A percentile compares a stretch with the other conserved stretches of the same genome.
These are phyloP conservation scores for Dactylellina haptotyla DNA, from an alignment of 2,329 filamentous ascomycete species.

Conservation along the genomic window DNA sequence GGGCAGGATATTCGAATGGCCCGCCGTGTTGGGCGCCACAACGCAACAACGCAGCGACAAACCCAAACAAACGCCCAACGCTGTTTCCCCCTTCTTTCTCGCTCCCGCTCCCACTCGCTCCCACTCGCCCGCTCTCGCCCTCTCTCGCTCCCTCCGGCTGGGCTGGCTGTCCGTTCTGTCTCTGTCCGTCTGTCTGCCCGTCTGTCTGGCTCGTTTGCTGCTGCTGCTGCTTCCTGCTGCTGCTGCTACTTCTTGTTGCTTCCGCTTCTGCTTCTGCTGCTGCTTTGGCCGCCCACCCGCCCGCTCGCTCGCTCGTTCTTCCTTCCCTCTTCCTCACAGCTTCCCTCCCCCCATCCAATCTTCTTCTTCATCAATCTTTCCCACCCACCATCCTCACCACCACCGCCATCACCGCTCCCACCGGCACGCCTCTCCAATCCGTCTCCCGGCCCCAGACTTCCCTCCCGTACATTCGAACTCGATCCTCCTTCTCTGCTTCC, in stretches of 20 bases:
- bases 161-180: neutral
- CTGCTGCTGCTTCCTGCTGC: no score
- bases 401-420: constrained; percentile 64
- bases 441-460: constrained; percentile 21
- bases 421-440: constrained; percentile 30
- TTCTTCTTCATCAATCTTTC: neutral
- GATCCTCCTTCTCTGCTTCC: neutral
- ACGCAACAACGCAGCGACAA: neutral
- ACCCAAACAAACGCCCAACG: no score
- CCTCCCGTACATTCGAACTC: neutral
- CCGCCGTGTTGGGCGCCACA: neutral
- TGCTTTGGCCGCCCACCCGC: neutral
- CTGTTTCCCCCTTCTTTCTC: no score
- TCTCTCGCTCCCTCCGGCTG: no score
- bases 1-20: neutral
- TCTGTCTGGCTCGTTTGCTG: neutral
- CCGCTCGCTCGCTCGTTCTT: constrained; percentile 9
- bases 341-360: constrained; percentile 72
- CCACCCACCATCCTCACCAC: constrained; percentile 66
- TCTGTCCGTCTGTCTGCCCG: neutral
- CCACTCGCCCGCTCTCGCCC: no score
- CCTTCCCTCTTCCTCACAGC: constrained; percentile 63
- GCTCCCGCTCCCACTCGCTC: no score
- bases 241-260: no score
- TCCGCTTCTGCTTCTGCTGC: no score